Evolutionary conservation across 2,329 filamentous ascomycete species (phyloP), one percentile per base, ranked within the genome.

Genomic region (Fusarium temperatum): DNA sequence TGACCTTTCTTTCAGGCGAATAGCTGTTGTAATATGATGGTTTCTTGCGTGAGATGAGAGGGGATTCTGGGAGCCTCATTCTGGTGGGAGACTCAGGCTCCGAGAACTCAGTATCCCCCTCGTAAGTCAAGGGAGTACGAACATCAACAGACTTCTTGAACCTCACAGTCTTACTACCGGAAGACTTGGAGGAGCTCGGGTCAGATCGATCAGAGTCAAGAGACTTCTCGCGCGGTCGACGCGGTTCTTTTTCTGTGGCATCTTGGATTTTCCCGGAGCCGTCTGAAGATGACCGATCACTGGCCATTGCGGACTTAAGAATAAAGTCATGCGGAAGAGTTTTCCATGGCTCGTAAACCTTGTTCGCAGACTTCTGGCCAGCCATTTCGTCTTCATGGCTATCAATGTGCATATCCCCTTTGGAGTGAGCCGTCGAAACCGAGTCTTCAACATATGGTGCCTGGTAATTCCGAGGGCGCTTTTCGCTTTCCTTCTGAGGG

Each of bases 381-480:
- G 39, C 14, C 30, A 53, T 66, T 26, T 39, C 39, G 9, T 17
- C 14, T 8, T 50, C 18, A 15, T 60, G 28, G n/a, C 22, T 35
- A 26, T 55, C 39, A 20, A 32, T 60, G 2, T 70, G 65, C 2
- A 55, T 61, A 5, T 36, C 39, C 45, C 41, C 14, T 36, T 56
- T 55, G 26, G 59, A 73, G 18, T 50, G 61, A 45, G 62, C 55
- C 24, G 59, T 64, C 13, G 77, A 77, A 17, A 44, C 35, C 3
- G 69, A 56, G 45, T 80, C 78, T 64, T 80, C 79, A 30, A 80
- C 71, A 50, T 79, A 80, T 32, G 79, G 79, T 15, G 78, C 48
- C 36, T 70, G 75, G 42, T 80, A 80, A 53, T 70, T 73, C 13
- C 50, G 54, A 22, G 50, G 28, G 15, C 22, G 28, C 39, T 58